phyloP scores from a whole-genome alignment of 306 rosid genomes.

The Prunus armeniaca region DNA sequence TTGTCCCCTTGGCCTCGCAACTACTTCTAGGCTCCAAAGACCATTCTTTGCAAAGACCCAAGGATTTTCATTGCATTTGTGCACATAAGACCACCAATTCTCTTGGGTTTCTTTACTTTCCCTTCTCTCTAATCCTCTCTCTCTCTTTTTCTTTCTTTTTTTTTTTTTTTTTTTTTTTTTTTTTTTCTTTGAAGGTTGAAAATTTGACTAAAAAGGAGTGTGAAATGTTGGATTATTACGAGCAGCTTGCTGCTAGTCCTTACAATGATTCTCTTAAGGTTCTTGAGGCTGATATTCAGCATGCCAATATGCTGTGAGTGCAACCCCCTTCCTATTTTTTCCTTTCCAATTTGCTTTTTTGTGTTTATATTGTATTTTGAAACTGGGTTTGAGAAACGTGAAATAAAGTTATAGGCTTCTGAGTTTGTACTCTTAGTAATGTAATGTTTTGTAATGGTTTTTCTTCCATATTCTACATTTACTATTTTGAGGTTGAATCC shows the following conservation, averaged over 20 bases:
- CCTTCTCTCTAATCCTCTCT: constrained; percentile 3
- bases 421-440: background rate
- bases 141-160: background rate
- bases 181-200: background rate
- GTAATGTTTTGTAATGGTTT: background rate
- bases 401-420: background rate
- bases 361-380: background rate
- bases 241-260: constrained; percentile 51
- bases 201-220: constrained; percentile 7
- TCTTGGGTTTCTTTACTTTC: constrained; percentile 16
- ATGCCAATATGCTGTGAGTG: constrained; percentile 75
- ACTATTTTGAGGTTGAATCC: background rate
- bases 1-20: constrained; percentile 5
- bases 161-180: background rate
- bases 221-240: constrained; percentile 49
- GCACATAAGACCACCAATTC: constrained; percentile 10
- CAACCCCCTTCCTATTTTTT: background rate
- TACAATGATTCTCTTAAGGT: constrained; percentile 60
- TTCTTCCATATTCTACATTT: background rate
- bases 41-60: constrained; percentile 25
- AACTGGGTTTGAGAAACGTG: background rate
- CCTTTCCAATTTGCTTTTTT: background rate
- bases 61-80: constrained; percentile 10
- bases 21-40: constrained; percentile 31
- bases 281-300: constrained; percentile 72